Percentiles rank a stretch among this genome's conserved stretches.
phyloP scores from a whole-genome alignment of 345 rosid genomes.

The Schrenkiella parvula region DNA sequence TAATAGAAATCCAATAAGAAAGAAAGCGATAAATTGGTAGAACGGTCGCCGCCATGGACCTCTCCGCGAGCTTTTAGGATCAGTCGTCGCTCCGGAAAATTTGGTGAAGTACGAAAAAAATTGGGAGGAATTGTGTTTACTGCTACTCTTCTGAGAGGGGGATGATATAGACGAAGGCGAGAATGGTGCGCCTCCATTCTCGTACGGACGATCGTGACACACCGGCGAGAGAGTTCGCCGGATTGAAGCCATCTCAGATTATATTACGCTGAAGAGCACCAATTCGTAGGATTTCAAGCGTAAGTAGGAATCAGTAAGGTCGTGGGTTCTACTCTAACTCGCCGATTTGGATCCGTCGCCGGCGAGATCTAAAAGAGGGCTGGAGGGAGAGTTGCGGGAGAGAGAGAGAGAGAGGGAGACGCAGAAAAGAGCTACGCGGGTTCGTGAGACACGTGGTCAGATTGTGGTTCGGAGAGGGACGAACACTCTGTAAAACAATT shows the following conservation, averaged over 20 bases:
- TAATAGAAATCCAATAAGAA: slow-evolving; percentile 55
- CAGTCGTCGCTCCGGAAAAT: slow-evolving; percentile 25
- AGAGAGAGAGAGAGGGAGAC: not conserved
- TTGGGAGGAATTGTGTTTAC: slow-evolving; percentile 40
- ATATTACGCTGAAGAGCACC: not conserved
- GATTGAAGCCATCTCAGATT: slow-evolving; percentile 67
- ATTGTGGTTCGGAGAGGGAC: not conserved
- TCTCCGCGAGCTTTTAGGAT: slow-evolving; percentile 43
- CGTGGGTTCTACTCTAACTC: not conserved
- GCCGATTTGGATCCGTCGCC: slow-evolving; percentile 26
- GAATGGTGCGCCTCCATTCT: slow-evolving; percentile 41
- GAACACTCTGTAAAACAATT: slow-evolving; percentile 5
- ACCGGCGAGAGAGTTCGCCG: slow-evolving; percentile 90
- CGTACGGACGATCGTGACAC: slow-evolving; percentile 51
- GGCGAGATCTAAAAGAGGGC: slow-evolving; percentile 24
- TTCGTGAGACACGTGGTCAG: slow-evolving; percentile 32
- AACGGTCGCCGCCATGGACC: slow-evolving; percentile 57
- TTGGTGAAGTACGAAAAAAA: slow-evolving; percentile 24
- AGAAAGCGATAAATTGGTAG: slow-evolving; percentile 55
- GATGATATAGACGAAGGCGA: slow-evolving; percentile 25
- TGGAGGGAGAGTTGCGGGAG: not conserved
- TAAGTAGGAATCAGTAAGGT: not conserved
- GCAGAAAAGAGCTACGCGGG: slow-evolving; percentile 6
- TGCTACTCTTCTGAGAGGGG: slow-evolving; percentile 34
- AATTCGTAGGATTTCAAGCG: not conserved